phyloP scores from a whole-genome alignment of 2,329 filamentous ascomycete species.

The Beauveria caledonica region DNA sequence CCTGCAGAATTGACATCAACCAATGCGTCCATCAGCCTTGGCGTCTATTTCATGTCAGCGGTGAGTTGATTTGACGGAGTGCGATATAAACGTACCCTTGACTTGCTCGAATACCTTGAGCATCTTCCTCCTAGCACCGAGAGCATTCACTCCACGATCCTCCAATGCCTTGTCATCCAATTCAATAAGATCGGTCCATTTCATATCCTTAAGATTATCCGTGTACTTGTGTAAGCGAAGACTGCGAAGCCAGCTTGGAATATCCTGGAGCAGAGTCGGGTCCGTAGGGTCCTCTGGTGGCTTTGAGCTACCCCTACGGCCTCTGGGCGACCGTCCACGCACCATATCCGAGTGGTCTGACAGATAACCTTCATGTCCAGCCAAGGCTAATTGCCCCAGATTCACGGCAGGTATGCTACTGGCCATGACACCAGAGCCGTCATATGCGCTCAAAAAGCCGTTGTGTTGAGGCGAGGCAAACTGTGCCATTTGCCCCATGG shows the following conservation, averaged over 20 bases:
- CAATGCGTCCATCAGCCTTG: constrained; percentile 9
- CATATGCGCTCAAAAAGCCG: constrained; percentile 85
- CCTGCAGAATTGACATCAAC: constrained; percentile 7
- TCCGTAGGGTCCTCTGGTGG: constrained; percentile 97
- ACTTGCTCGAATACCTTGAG: constrained; percentile 99
- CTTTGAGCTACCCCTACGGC: constrained; percentile 89
- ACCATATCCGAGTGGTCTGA: constrained; percentile 90
- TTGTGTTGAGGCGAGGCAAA: constrained; percentile 91
- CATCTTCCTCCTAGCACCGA: constrained; percentile 95
- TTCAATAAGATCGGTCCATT: constrained; percentile 88
- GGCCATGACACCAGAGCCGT: constrained; percentile 62
- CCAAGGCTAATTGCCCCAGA: constrained; percentile 62
- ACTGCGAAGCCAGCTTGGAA: constrained; percentile 91
- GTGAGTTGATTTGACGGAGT: not conserved
- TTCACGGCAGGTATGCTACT: constrained; percentile 64
- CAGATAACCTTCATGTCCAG: constrained; percentile 73
- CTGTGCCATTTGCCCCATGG: constrained; percentile 53
- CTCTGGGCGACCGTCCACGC: constrained; percentile 84
- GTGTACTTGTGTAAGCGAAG: constrained; percentile 97
- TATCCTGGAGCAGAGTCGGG: constrained; percentile 80
- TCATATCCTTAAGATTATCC: constrained; percentile 93
- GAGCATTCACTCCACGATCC: constrained; percentile 85
- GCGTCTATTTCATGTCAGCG: constrained; percentile 1
- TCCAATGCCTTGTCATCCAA: constrained; percentile 90
- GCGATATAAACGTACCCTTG: constrained; percentile 46